These are phyloP conservation scores for Leccinum subtestaceum DNA, from an alignment of 768 basidiomycete species.

Conservation along the genomic window DNA sequence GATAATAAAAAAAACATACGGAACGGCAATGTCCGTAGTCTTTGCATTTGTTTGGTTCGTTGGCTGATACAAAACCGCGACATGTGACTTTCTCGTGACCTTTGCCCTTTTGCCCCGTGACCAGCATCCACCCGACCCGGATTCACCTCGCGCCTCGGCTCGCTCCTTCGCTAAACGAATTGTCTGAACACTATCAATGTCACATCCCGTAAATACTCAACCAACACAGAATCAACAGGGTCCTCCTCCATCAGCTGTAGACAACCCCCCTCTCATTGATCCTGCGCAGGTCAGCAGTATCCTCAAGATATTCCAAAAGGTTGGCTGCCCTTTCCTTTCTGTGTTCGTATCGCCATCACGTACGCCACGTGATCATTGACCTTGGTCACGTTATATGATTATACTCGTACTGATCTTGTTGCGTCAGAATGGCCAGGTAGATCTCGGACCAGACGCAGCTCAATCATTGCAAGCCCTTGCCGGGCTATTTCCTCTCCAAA, in stretches of 20 bases:
- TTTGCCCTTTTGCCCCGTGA: conserved; percentile 40
- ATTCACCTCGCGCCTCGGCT: conserved; percentile 10
- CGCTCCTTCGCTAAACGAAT: background rate
- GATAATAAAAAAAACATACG: too few species aligned
- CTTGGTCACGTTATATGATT: conserved; percentile 23
- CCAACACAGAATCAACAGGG: conserved; percentile 15
- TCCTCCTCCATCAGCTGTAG: conserved; percentile 6
- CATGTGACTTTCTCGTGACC: conserved; percentile 46
- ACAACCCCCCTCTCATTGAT: conserved; percentile 35
- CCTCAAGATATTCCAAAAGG: conserved; percentile 60
- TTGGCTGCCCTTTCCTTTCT: conserved; percentile 32
- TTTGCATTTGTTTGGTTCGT: conserved; percentile 32
- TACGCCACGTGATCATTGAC: conserved; percentile 26
- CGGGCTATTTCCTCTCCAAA: conserved; percentile 30
- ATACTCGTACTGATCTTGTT: conserved; percentile 1
- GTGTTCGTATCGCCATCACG: background rate
- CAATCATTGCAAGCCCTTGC: conserved; percentile 56
- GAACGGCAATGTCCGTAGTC: background rate
- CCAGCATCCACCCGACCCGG: conserved; percentile 28
- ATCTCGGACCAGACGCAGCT: conserved; percentile 59
- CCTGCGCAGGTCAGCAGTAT: conserved; percentile 58
- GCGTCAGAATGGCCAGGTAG: conserved; percentile 45
- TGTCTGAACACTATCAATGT: conserved; percentile 10
- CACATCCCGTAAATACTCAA: conserved; percentile 10
- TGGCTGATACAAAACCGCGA: conserved; percentile 33